Conservation (phyloP, 257 asterid species). For the Orobanche coerulescens region DNA sequence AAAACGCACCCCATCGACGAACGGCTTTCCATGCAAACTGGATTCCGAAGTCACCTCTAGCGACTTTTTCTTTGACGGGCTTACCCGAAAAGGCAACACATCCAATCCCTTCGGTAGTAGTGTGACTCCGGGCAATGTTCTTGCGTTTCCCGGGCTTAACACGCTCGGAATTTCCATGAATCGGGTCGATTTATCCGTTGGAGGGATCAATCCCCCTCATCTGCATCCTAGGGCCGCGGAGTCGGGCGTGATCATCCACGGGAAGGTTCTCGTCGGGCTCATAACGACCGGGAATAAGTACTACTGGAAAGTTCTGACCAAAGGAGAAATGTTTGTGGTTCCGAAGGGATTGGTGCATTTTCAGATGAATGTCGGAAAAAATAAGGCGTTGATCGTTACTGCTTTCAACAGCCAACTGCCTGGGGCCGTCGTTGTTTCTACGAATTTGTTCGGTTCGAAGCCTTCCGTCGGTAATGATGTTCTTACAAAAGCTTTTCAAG, state of each 20-base stretch:
- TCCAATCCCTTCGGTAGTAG: slow-evolving; percentile 24
- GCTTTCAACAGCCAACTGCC: slow-evolving; percentile 66
- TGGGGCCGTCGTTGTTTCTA: slow-evolving; percentile 23
- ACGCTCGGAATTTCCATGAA: slow-evolving; percentile 56
- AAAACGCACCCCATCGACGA: slow-evolving; percentile 8
- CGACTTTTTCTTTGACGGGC: slow-evolving; percentile 55
- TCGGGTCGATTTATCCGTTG: slow-evolving; percentile 37
- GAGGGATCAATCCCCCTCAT: slow-evolving; percentile 52
- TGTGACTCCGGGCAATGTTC: slow-evolving; percentile 27
- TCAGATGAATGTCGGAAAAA: slow-evolving; percentile 51
- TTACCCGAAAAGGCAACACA: slow-evolving; percentile 29
- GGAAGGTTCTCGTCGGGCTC: slow-evolving; percentile 45
- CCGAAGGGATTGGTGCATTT: slow-evolving; percentile 55
- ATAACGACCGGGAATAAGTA: slow-evolving; percentile 32
- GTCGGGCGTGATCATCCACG: slow-evolving; percentile 34
- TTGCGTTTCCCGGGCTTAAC: slow-evolving; percentile 50
- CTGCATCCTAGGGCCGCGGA: slow-evolving; percentile 58
- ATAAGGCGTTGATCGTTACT: slow-evolving; percentile 32
- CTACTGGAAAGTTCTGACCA: slow-evolving; percentile 29
- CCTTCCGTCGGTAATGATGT: slow-evolving; percentile 52
- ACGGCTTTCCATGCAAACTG: slow-evolving; percentile 60
- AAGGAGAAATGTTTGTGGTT: slow-evolving; percentile 49
- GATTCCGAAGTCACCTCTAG: slow-evolving; percentile 32
- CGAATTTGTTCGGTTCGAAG: slow-evolving; percentile 37
- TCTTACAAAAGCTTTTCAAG: slow-evolving; percentile 41